Evolutionary conservation across 345 rosid genomes (phyloP).

Genomic region (Salix exigua): DNA sequence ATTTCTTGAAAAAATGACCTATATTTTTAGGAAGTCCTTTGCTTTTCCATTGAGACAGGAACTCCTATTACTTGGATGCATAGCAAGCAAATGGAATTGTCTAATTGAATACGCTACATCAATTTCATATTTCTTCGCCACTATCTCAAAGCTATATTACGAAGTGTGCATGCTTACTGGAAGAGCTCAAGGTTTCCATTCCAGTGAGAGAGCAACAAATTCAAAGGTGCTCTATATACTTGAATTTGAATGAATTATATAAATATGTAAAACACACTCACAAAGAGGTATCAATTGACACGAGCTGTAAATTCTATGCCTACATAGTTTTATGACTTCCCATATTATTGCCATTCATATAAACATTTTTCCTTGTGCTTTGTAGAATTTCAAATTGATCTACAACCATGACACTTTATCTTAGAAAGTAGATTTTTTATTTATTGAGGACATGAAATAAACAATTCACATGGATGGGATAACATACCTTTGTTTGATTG

Average conservation of each 20-base stretch:
- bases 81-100: conserved; percentile 51
- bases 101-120: conserved; percentile 56
- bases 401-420: no score
- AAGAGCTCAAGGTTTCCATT: conserved; percentile 33
- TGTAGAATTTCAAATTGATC: no score
- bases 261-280: neutral
- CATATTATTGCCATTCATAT: neutral
- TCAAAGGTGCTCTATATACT: conserved; percentile 41
- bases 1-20: neutral
- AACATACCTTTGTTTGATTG: no score
- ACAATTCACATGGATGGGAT: no score
- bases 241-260: neutral
- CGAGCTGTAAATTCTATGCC: neutral
- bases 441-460: no score
- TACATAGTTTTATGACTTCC: neutral
- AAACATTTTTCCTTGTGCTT: no score
- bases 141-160: conserved; percentile 51
- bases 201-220: conserved; percentile 29
- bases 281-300: neutral
- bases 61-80: conserved; percentile 67
- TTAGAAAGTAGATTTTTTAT: no score
- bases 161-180: conserved; percentile 45
- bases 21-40: neutral
- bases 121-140: conserved; percentile 43
- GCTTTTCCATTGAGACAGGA: conserved; percentile 43